Evolutionary conservation across 106 monocot species (phyloP).

Genomic region (Platanthera zijinensis): DNA sequence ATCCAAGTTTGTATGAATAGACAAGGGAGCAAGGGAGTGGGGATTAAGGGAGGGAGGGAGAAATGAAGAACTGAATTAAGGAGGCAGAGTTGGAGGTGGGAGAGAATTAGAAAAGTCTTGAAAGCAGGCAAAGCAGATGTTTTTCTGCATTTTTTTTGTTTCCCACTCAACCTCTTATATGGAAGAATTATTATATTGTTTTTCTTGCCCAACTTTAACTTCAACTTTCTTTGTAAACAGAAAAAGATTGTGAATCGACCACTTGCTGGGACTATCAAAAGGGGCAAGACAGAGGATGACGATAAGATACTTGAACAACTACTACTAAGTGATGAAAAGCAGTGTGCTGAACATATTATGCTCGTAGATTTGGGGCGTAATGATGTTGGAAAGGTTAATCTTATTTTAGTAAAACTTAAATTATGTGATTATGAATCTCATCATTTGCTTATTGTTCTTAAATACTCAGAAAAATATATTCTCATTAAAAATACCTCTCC

Average conservation of each 20-base stretch:
- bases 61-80: no score
- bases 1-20: no score
- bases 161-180: not conserved
- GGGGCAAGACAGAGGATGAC: slow-evolving; percentile 12
- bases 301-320: slow-evolving; percentile 16
- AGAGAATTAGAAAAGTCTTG: not conserved
- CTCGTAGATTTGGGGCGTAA: slow-evolving; percentile 16
- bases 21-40: no score
- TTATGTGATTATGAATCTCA: slow-evolving; percentile 1
- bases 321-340: slow-evolving; percentile 11
- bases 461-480: no score
- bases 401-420: not conserved
- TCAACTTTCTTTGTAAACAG: not conserved
- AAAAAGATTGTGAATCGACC: slow-evolving; percentile 13
- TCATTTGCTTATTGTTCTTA: not conserved
- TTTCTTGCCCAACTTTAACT: not conserved
- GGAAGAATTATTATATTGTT: not conserved
- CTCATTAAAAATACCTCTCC: no score
- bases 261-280: slow-evolving; percentile 13
- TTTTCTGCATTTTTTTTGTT: not conserved
- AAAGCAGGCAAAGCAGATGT: no score
- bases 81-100: not conserved
- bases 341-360: slow-evolving; percentile 16
- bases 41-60: no score
- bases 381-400: slow-evolving; percentile 13